Evolutionary conservation across 768 basidiomycete genomes (phyloP), one percentile per base, ranked within the genome.

Genomic region (Tricholoma hemisulphureum): DNA sequence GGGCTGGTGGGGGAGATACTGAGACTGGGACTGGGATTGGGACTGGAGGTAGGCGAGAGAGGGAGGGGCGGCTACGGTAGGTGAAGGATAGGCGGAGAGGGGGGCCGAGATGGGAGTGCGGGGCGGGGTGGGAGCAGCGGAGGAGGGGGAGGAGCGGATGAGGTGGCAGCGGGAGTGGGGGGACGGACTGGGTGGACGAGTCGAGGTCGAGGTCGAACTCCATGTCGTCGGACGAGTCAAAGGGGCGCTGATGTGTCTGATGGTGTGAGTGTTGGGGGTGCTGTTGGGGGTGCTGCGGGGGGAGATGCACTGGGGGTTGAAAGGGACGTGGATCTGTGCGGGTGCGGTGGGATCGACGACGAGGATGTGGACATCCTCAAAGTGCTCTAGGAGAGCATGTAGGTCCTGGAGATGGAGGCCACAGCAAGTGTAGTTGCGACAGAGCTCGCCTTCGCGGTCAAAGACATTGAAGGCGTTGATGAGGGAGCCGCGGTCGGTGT

Each of bases 381-480:
- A 95, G 68, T 96, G 94, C 71, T 95, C 92, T 2, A 96, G 82
- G 10, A 96, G 85, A 2, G 91, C 88, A 59, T 91, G 89, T 0
- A 91, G 80, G 65, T 91, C 89, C 29, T 81, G 64, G 6, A 91
- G 78, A 58, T 85, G 79, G 31, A 85, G 75, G 9, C 93, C 93
- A 68, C 94, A 97, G 73, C 95, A 97, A 1, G 86, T 86, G 75
- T 94, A 97, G 70, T 96, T 88, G 61, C 88, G 86, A 71, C 91
- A 93, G 16, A 90, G 75, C 61, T 93, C 91, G 60, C 86, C 88
- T 65, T 91, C 87, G 51, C 82, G 78, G 64, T 88, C 85, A 60
- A 86, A 80, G 16, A 83, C 75, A 35, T 81, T 82, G 67, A 89
- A 77, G 4, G 88, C 87, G 68, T 87, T 88, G 66, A 86, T 71